Conservation (phyloP, 257 asterid species). For the Penstemon newberryi region DNA sequence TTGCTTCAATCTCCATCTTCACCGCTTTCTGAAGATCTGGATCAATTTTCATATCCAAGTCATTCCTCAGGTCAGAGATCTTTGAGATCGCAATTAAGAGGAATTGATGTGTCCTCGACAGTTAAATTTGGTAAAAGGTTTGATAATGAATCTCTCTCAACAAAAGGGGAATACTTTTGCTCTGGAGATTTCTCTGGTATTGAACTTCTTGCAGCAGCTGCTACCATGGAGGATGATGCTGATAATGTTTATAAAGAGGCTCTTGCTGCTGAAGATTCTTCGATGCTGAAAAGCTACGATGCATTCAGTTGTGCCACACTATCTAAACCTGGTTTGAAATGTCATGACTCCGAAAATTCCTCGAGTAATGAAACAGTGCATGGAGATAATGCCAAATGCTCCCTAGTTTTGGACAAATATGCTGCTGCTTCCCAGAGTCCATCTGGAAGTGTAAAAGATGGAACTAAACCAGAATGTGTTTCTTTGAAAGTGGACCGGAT, state of each 20-base stretch:
- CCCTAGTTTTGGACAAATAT: conserved; percentile 28
- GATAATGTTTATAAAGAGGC: conserved; percentile 37
- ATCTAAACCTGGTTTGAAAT: conserved; percentile 24
- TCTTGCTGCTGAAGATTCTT: conserved; percentile 34
- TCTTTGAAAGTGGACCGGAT: conserved; percentile 57
- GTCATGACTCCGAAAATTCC: conserved; percentile 30
- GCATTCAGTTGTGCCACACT: conserved; percentile 29
- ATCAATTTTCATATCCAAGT: conserved; percentile 37
- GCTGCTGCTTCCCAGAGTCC: conserved; percentile 31
- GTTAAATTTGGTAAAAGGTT: conserved; percentile 26
- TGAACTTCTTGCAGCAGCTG: conserved; percentile 85
- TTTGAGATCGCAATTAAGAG: conserved; percentile 28
- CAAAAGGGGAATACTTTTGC: conserved; percentile 27
- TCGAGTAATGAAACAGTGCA: conserved; percentile 22
- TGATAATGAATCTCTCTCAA: conserved; percentile 27
- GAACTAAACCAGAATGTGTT: conserved; percentile 21
- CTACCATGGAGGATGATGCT: conserved; percentile 48
- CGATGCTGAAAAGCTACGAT: conserved; percentile 36
- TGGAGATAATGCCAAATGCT: conserved; percentile 30
- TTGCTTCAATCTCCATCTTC: conserved; percentile 48
- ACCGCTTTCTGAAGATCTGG: conserved; percentile 44
- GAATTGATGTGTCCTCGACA: conserved; percentile 30
- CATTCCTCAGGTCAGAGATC: conserved; percentile 42
- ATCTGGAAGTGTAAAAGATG: conserved; percentile 35
- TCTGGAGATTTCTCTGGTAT: conserved; percentile 77